Evolutionary conservation across 2,329 filamentous ascomycete species (phyloP).

Genomic region (Fusarium tanahbumbuense): DNA sequence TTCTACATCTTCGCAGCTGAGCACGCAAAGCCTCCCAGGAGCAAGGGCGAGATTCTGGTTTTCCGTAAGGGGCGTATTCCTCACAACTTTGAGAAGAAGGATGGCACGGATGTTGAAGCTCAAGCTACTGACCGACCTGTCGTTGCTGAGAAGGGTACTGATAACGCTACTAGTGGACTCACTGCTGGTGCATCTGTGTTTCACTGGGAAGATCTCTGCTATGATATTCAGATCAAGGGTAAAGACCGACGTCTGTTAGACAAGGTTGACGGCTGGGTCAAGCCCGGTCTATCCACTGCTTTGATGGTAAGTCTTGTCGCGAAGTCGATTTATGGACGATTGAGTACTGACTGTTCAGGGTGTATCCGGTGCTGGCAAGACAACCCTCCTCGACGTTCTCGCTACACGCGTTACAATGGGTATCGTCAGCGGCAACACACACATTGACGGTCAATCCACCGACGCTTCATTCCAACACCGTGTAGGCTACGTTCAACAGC

Average conservation of each 20-base stretch:
- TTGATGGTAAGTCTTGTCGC: constrained; percentile 2
- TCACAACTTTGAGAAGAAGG: constrained; percentile 67
- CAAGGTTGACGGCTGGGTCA: constrained; percentile 81
- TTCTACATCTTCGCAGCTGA: constrained; percentile 74
- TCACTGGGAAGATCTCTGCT: constrained; percentile 77
- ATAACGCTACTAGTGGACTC: background rate
- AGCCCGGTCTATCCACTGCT: constrained; percentile 78
- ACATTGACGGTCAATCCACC: constrained; percentile 73
- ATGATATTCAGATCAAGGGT: constrained; percentile 70
- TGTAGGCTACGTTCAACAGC: constrained; percentile 78
- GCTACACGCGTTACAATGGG: constrained; percentile 80
- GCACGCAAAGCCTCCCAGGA: constrained; percentile 70
- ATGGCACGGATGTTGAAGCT: constrained; percentile 51
- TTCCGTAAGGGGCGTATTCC: constrained; percentile 67
- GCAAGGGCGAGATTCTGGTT: constrained; percentile 75
- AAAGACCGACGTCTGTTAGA: constrained; percentile 74
- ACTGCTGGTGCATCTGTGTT: constrained; percentile 60
- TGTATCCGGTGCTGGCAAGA: constrained; percentile 80
- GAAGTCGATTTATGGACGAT: rapidly evolving
- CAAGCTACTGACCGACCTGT: constrained; percentile 45
- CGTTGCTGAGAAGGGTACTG: constrained; percentile 36
- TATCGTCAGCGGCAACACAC: constrained; percentile 76
- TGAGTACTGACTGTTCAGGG: constrained; percentile 52
- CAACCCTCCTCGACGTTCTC: constrained; percentile 78
- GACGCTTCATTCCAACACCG: constrained; percentile 74